A percentile compares a stretch with the other conserved stretches of the same genome.
Evolutionary conservation across 805 yeast species (phyloP).

Genomic region (Candida khao-thaluensis): DNA sequence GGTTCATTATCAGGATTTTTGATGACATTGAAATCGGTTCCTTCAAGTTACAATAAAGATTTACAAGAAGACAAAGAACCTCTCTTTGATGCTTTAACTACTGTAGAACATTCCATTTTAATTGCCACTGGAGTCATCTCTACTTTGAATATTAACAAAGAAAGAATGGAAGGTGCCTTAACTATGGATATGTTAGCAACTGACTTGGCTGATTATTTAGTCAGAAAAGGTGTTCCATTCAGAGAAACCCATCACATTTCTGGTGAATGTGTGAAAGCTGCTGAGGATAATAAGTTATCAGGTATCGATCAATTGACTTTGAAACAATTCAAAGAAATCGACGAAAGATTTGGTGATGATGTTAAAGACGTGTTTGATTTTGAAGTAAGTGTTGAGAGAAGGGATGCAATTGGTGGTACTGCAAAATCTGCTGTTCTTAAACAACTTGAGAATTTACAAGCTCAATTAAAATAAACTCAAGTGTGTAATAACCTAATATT

Average conservation of each 20-base stretch:
- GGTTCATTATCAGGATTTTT: constrained; percentile 94
- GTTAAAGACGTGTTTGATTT: constrained; percentile 85
- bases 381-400: constrained; percentile 92
- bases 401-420: constrained; percentile 96
- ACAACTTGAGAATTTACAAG: constrained; percentile 53
- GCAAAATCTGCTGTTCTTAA: constrained; percentile 84
- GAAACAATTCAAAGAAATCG: constrained; percentile 78
- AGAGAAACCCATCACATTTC: constrained; percentile 99
- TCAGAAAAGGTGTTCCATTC: constrained; percentile 97
- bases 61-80: constrained; percentile 99
- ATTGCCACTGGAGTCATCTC: constrained; percentile 97
- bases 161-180: constrained; percentile 79
- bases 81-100: constrained; percentile 83
- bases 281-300: constrained; percentile 71
- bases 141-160: constrained; percentile 70
- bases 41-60: constrained; percentile 96
- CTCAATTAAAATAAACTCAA: constrained; percentile 3
- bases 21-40: constrained; percentile 96
- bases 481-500: no score
- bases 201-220: constrained; percentile 95
- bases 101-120: constrained; percentile 89
- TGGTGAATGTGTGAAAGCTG: constrained; percentile 92
- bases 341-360: constrained; percentile 75
- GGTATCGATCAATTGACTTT: constrained; percentile 85
- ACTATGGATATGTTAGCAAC: constrained; percentile 99